Percentiles rank a stretch among this genome's conserved stretches.
phyloP scores from a whole-genome alignment of 1,284 basidiomycete genomes.

The Puccinia horiana region DNA sequence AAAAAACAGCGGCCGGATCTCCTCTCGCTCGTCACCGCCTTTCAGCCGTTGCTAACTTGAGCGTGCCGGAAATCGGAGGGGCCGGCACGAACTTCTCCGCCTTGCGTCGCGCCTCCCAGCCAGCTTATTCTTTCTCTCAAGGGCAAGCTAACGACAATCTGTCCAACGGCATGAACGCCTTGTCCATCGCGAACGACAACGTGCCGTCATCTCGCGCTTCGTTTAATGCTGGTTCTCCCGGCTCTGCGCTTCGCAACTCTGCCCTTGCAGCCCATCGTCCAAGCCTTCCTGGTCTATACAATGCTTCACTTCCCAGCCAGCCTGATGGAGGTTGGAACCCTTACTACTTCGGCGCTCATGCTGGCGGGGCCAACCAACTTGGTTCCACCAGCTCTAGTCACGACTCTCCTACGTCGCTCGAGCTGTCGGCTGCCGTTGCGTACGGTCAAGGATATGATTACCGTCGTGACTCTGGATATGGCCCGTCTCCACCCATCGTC shows the following conservation, averaged over 20 bases:
- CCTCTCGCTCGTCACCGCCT: conserved; percentile 39
- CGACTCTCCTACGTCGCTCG: conserved; percentile 24
- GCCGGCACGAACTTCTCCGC: conserved; percentile 34
- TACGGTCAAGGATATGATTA: conserved; percentile 47
- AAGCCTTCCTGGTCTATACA: conserved; percentile 44
- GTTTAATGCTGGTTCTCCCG: conserved; percentile 39
- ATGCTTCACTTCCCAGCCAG: not conserved
- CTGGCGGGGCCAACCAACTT: not conserved
- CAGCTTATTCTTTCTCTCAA: conserved; percentile 27
- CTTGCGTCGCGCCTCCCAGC: conserved; percentile 44
- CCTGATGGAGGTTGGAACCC: conserved; percentile 46
- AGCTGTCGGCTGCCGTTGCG: conserved; percentile 39
- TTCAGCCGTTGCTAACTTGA: conserved; percentile 27
- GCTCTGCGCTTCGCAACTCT: not conserved
- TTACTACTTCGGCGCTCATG: conserved; percentile 37
- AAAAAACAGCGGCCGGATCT: conserved; percentile 7
- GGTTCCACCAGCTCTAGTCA: conserved; percentile 9
- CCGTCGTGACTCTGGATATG: conserved; percentile 47
- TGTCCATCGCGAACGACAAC: conserved; percentile 19
- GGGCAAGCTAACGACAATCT: not conserved
- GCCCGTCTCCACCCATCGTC: conserved; percentile 41
- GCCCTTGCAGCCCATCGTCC: conserved; percentile 38
- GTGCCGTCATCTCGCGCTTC: conserved; percentile 28
- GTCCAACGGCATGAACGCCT: conserved; percentile 8
- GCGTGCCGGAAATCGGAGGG: conserved; percentile 25